Evolutionary conservation across 202 grass and related monocot genomes (phyloP).

Genomic region (Setaria italica): DNA sequence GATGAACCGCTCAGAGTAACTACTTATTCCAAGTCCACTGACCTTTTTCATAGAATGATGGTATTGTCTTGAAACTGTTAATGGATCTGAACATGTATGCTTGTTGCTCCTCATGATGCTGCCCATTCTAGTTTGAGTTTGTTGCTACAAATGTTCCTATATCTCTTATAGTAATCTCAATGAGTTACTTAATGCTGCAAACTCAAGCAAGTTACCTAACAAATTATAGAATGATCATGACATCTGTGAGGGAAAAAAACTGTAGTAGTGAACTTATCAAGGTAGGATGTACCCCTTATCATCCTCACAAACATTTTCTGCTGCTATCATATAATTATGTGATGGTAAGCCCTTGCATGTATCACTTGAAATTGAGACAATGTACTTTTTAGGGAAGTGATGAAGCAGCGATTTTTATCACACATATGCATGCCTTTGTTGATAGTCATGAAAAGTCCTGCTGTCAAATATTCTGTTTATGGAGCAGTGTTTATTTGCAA

Average conservation of each 20-base stretch:
- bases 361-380: conserved; percentile 1
- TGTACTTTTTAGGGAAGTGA: background rate
- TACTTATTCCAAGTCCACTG: background rate
- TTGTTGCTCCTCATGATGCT: background rate
- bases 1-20: background rate
- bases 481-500: background rate
- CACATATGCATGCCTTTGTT: background rate
- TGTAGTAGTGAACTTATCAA: background rate
- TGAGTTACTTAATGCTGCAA: background rate
- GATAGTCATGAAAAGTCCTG: background rate
- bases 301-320: background rate
- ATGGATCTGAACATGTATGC: background rate
- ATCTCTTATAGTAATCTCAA: background rate
- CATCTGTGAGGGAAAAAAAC: background rate
- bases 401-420: background rate
- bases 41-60: background rate
- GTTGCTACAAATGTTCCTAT: background rate
- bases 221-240: background rate
- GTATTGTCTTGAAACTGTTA: background rate
- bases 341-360: background rate
- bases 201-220: background rate
- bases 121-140: background rate
- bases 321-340: background rate
- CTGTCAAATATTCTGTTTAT: background rate
- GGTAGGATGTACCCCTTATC: background rate